These are phyloP conservation scores for Pleurotus sapidus DNA, from an alignment of 768 basidiomycete genomes.

Conservation along the genomic window DNA sequence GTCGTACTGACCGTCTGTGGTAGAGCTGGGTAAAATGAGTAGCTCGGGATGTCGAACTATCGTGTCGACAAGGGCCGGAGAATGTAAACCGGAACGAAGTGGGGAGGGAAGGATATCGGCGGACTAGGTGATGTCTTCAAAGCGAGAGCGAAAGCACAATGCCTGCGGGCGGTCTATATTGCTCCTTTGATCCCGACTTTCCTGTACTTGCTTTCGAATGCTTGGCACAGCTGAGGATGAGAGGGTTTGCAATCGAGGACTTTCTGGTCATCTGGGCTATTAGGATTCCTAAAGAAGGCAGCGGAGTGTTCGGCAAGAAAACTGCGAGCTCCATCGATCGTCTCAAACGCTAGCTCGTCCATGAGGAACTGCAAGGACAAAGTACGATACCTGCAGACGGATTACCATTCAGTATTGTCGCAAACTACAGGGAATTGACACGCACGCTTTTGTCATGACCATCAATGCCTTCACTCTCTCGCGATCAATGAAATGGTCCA, in stretches of 20 bases:
- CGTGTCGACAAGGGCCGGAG: conserved; percentile 4
- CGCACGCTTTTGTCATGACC: conserved; percentile 92
- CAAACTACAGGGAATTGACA: conserved; percentile 13
- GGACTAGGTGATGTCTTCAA: conserved; percentile 3
- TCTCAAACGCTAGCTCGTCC: conserved; percentile 83
- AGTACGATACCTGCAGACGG: conserved; percentile 67
- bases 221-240: conserved; percentile 51
- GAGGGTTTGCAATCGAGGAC: conserved; percentile 70
- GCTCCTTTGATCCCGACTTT: conserved; percentile 92
- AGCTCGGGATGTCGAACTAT: neutral
- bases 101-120: conserved; percentile 16
- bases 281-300: conserved; percentile 63
- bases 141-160: conserved; percentile 1
- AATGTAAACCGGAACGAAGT: conserved; percentile 7
- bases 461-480: conserved; percentile 86
- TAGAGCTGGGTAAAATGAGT: neutral
- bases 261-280: conserved; percentile 59
- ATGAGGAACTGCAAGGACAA: conserved; percentile 76
- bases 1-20: conserved; percentile 1
- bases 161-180: conserved; percentile 47
- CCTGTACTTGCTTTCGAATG: conserved; percentile 78
- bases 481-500: conserved; percentile 96
- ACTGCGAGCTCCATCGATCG: conserved; percentile 51
- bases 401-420: neutral
- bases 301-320: conserved; percentile 75